Percentiles rank a stretch among this genome's conserved stretches.
Conservation (phyloP, 371 early-diverging fungal genomes). For the Apophysomyces sp. region DNA sequence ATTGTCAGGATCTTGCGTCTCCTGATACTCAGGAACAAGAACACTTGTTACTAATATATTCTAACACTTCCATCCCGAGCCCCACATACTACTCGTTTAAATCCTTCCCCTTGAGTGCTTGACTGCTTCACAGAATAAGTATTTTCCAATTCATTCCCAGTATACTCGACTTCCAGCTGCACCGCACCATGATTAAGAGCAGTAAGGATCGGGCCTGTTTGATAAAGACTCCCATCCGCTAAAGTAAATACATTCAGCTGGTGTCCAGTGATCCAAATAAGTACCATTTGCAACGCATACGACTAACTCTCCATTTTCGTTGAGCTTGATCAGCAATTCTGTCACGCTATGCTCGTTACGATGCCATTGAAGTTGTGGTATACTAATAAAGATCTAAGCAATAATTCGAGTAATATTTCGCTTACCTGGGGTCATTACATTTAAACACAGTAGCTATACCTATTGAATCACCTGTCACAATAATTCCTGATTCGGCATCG, state of each 20-base stretch:
- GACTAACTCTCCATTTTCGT: slow-evolving; percentile 25
- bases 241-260: neutral
- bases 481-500: slow-evolving; percentile 11
- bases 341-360: slow-evolving; percentile 31
- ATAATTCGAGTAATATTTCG: neutral
- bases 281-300: slow-evolving; percentile 34
- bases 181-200: neutral
- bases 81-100: slow-evolving; percentile 25
- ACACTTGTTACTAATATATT: slow-evolving; percentile 18
- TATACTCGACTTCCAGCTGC: slow-evolving; percentile 23
- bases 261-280: neutral
- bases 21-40: too few relatives aligned
- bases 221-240: slow-evolving; percentile 46
- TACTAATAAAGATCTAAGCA: neutral
- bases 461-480: slow-evolving; percentile 23
- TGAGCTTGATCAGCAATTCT: slow-evolving; percentile 15
- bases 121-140: slow-evolving; percentile 20
- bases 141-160: slow-evolving; percentile 40
- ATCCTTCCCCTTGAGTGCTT: slow-evolving; percentile 7
- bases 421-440: slow-evolving; percentile 14
- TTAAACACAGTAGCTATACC: slow-evolving; percentile 23
- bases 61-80: slow-evolving; percentile 36
- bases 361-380: slow-evolving; percentile 23
- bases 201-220: slow-evolving; percentile 21
- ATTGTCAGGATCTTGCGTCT: too few relatives aligned